Percentiles rank a stretch among this genome's conserved stretches.
These are phyloP conservation scores for Sonneratia alba DNA, from an alignment of 345 rosid species.

Conservation along the genomic window DNA sequence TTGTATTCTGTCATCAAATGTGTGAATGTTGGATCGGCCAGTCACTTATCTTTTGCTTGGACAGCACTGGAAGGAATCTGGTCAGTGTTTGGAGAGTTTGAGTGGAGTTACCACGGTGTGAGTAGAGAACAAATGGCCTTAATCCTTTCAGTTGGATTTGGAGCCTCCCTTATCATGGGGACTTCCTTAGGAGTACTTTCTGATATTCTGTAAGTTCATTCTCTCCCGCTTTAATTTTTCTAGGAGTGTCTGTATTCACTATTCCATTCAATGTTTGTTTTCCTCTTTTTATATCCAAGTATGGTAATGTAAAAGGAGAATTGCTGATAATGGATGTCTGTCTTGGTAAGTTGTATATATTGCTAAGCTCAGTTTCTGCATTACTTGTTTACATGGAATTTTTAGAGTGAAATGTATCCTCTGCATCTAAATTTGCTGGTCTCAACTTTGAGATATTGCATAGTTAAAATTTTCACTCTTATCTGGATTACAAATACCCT, in stretches of 20 bases:
- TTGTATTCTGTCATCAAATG: background rate
- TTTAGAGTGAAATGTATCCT: background rate
- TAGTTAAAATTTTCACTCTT: background rate
- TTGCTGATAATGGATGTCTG: background rate
- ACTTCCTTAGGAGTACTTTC: slow-evolving; percentile 60
- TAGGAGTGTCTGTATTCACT: background rate
- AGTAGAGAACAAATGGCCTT: slow-evolving; percentile 44
- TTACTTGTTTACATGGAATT: background rate
- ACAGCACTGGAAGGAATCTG: slow-evolving; percentile 71
- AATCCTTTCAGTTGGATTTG: slow-evolving; percentile 47
- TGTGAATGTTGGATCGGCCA: background rate
- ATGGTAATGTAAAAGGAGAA: background rate
- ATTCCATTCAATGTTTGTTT: background rate
- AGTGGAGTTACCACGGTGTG: slow-evolving; percentile 31
- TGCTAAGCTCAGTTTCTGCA: background rate
- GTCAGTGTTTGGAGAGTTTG: slow-evolving; percentile 75
- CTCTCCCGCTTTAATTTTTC: background rate
- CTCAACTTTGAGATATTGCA: background rate
- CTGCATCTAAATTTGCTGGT: background rate
- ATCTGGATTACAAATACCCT: background rate
- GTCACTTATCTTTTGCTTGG: background rate
- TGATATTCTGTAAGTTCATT: slow-evolving; percentile 59
- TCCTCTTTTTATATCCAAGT: background rate
- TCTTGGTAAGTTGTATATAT: background rate
- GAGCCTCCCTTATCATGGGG: slow-evolving; percentile 47